A percentile compares a stretch with the other conserved stretches of the same genome.
Evolutionary conservation across 1,139 yeast species (phyloP).

Genomic region (Chernovozyma aurita): DNA sequence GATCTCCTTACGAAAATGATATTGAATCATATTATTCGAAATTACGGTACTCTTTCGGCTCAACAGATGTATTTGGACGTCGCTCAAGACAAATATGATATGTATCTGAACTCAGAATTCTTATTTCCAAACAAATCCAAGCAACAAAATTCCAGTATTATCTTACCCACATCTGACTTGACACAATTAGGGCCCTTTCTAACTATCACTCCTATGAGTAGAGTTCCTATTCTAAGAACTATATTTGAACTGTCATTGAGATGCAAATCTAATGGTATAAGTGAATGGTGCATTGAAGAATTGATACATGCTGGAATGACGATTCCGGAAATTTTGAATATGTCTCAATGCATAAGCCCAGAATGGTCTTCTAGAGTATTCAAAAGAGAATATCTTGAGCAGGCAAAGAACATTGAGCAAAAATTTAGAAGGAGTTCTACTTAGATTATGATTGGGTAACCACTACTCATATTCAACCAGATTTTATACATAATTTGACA

Average conservation of each 20-base stretch:
- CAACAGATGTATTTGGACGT: neutral
- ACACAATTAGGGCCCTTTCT: constrained; percentile 1
- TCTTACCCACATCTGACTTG: neutral
- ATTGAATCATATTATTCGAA: neutral
- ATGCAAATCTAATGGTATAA: constrained; percentile 19
- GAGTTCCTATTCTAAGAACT: constrained; percentile 11
- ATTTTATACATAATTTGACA: too few relatives aligned
- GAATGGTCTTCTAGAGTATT: neutral
- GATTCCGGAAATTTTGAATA: constrained; percentile 16
- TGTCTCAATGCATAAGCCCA: constrained; percentile 3
- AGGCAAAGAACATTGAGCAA: too few relatives aligned
- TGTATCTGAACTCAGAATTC: neutral
- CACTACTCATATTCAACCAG: too few relatives aligned
- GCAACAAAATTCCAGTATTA: too few relatives aligned
- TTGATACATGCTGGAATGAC: constrained; percentile 27
- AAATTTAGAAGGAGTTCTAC: too few relatives aligned
- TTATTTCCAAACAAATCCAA: too few relatives aligned
- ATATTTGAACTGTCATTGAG: constrained; percentile 20
- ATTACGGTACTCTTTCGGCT: neutral
- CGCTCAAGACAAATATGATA: neutral
- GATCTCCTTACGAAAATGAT: constrained; percentile 1
- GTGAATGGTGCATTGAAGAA: constrained; percentile 32
- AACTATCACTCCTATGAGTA: neutral
- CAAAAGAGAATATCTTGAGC: neutral
- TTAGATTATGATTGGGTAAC: too few relatives aligned